phyloP scores from a whole-genome alignment of 73 alveolate genomes.

The Durusdinium trenchii region DNA sequence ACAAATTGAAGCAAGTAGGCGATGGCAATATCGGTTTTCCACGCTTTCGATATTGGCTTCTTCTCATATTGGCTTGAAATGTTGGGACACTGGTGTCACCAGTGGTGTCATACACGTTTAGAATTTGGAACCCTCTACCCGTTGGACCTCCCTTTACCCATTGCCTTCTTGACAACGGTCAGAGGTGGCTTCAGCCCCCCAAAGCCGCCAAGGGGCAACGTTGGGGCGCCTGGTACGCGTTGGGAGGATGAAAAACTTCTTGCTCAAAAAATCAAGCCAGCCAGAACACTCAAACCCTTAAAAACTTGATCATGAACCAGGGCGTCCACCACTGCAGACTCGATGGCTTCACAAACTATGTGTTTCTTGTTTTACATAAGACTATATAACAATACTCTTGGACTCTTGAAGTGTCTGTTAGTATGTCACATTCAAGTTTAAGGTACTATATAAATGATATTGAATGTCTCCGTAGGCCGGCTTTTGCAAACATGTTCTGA shows the following conservation, averaged over 20 bases:
- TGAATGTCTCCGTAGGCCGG: not conserved
- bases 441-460: not conserved
- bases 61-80: not conserved
- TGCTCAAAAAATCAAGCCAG: conserved; percentile 96
- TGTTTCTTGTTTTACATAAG: not conserved
- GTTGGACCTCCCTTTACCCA: not conserved
- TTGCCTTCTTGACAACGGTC: conserved; percentile 98
- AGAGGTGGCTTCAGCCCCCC: conserved; percentile 98
- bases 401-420: not conserved
- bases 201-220: conserved; percentile 99
- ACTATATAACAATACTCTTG: too few species aligned
- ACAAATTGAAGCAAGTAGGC: too few species aligned
- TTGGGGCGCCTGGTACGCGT: conserved; percentile 98
- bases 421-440: not conserved
- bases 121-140: not conserved
- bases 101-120: not conserved
- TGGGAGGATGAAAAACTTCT: conserved; percentile 97
- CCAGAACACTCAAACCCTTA: not conserved
- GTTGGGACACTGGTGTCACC: not conserved
- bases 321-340: not conserved
- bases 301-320: not conserved
- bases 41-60: not conserved
- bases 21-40: too few species aligned
- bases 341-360: not conserved
- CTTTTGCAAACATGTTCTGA: not conserved